Percentiles rank a stretch among this genome's conserved stretches.
Conservation (phyloP, 179 eudicot species). For the Silene coronaria region DNA sequence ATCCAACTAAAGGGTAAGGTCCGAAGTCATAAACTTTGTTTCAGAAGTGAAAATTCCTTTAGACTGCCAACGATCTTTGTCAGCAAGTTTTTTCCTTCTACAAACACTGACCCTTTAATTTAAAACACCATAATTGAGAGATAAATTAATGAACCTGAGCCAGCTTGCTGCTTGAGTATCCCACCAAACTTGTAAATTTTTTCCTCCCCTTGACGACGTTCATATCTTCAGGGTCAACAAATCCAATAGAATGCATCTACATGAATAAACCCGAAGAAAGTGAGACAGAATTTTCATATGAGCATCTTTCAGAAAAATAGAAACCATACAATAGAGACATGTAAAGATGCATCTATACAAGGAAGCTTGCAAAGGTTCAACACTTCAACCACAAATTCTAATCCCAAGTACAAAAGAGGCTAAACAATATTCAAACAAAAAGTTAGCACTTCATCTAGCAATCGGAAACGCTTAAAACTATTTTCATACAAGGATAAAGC, state of each 20-base stretch:
- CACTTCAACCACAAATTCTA: background rate
- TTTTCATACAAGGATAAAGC: background rate
- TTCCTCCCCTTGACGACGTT: conserved; percentile 61
- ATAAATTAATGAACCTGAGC: conserved; percentile 55
- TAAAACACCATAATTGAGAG: background rate
- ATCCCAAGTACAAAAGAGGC: background rate
- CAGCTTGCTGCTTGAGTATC: conserved; percentile 83
- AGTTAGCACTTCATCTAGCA: background rate
- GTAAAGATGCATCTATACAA: background rate
- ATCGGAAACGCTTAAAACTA: background rate
- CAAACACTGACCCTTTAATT: background rate
- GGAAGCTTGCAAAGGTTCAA: no score
- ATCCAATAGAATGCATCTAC: conserved; percentile 53
- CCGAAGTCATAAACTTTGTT: background rate
- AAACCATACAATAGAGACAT: background rate
- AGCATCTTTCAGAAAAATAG: background rate
- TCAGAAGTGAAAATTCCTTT: background rate
- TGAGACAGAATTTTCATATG: background rate
- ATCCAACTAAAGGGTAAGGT: background rate
- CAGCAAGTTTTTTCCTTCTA: background rate
- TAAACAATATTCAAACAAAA: no score
- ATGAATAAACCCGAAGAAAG: conserved; percentile 4
- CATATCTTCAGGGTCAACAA: conserved; percentile 93
- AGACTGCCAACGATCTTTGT: background rate
- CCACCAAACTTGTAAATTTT: conserved; percentile 65